Conservation (phyloP, 1,284 basidiomycete genomes). For the Moesziomyces antarcticus region DNA sequence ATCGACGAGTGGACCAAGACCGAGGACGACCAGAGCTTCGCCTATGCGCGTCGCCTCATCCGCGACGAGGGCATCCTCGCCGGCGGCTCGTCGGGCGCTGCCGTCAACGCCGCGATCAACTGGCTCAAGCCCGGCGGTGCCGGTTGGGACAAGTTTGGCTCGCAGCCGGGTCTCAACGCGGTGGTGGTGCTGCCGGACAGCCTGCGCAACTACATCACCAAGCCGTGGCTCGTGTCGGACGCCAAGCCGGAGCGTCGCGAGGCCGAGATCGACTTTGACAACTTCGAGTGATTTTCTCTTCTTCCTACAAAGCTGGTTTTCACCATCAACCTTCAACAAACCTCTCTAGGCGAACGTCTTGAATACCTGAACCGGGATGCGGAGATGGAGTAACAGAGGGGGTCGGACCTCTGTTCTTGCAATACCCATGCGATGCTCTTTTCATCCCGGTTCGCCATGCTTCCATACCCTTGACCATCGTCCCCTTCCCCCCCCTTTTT, state of each 20-base stretch:
- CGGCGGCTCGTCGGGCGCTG: conserved; percentile 90
- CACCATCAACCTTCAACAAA: background rate
- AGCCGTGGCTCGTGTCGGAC: conserved; percentile 70
- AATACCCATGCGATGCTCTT: conserved; percentile 57
- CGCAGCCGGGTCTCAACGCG: conserved; percentile 82
- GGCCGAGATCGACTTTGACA: conserved; percentile 49
- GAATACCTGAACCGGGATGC: conserved; percentile 48
- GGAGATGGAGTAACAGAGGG: conserved; percentile 57
- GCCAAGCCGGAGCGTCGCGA: conserved; percentile 42
- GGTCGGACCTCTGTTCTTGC: conserved; percentile 57
- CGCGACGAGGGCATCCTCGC: conserved; percentile 86
- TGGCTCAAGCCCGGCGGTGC: conserved; percentile 77
- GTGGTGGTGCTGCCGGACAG: conserved; percentile 90
- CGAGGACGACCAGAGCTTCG: conserved; percentile 82
- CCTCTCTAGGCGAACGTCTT: conserved; percentile 46
- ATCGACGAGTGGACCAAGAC: conserved; percentile 82
- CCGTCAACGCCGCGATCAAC: conserved; percentile 79
- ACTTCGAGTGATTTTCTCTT: conserved; percentile 20
- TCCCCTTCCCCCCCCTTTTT: conserved; percentile 1
- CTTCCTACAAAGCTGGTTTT: too few species aligned
- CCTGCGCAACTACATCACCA: conserved; percentile 95
- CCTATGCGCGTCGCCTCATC: conserved; percentile 82
- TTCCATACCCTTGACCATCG: conserved; percentile 33
- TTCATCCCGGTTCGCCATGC: conserved; percentile 37
- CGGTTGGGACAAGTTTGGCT: conserved; percentile 75